Evolutionary conservation across 2,329 filamentous ascomycete species (phyloP).

Genomic region (Cercospora zeina): DNA sequence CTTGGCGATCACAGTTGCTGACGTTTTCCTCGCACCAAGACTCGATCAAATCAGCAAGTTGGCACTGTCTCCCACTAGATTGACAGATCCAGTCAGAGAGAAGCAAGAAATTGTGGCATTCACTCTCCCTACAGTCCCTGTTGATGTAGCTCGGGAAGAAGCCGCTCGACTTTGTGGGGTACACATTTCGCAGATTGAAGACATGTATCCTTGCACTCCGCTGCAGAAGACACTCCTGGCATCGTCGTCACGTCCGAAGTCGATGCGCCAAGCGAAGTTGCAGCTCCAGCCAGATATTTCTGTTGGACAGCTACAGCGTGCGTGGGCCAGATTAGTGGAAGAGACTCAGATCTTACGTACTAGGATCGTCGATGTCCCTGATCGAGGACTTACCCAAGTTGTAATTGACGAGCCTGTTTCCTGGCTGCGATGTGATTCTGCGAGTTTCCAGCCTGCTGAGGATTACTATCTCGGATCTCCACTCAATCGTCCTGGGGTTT

Average conservation of each 20-base stretch:
- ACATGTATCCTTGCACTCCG: constrained; percentile 50
- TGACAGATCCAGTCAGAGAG: neutral
- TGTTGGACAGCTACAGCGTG: constrained; percentile 39
- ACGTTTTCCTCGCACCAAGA: neutral
- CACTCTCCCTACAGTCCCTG: neutral
- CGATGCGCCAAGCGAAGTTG: constrained; percentile 48
- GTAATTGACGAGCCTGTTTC: constrained; percentile 7
- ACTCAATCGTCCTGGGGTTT: neutral
- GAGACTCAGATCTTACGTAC: constrained; percentile 44
- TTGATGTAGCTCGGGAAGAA: neutral
- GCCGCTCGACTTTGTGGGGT: constrained; percentile 8
- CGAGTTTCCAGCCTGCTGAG: neutral
- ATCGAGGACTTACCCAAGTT: constrained; percentile 24
- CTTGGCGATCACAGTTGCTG: neutral
- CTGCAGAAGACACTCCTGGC: constrained; percentile 48
- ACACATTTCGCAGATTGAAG: constrained; percentile 41
- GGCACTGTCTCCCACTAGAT: neutral
- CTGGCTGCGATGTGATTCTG: neutral
- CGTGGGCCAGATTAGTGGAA: constrained; percentile 41
- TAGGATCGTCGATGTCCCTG: constrained; percentile 26
- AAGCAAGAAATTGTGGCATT: neutral
- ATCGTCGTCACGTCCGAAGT: constrained; percentile 53
- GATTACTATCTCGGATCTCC: neutral
- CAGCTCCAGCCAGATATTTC: constrained; percentile 31
- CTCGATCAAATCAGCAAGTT: neutral